Percentiles rank a stretch among this genome's conserved stretches.
Conservation (phyloP, 2,329 filamentous ascomycete genomes). For the Diaporthe sp. region DNA sequence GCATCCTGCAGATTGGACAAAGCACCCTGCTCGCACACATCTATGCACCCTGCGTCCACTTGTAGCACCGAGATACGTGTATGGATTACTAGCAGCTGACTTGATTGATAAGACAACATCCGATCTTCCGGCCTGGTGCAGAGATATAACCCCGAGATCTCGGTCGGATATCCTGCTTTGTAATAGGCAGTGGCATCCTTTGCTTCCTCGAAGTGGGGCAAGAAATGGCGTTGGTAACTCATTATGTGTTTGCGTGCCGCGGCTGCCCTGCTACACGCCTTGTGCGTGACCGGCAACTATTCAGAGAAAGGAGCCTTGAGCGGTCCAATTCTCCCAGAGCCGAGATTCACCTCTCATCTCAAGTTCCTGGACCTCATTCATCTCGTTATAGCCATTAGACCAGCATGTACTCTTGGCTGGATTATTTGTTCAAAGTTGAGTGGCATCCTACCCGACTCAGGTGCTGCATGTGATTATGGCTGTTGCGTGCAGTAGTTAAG, state of each 20-base stretch:
- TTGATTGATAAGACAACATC: constrained; percentile 16
- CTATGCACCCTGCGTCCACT: neutral
- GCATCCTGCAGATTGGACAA: neutral
- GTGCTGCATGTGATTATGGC: no score
- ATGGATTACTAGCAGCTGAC: neutral
- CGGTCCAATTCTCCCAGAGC: neutral
- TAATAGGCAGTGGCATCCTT: neutral
- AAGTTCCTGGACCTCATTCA: no score
- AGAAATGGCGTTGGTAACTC: neutral
- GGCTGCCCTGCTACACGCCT: neutral
- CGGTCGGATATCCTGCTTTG: constrained; percentile 25
- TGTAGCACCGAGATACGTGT: neutral
- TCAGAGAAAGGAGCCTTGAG: neutral
- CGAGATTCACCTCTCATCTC: no score
- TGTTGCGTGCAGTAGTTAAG: no score
- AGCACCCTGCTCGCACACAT: neutral
- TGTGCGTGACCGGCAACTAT: neutral
- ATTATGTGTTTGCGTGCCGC: neutral
- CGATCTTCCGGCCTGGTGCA: neutral
- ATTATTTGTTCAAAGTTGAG: no score
- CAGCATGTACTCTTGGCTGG: no score
- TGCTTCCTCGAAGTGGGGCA: neutral
- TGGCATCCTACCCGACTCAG: no score
- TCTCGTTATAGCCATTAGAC: no score
- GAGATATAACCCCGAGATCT: neutral